Evolutionary conservation across 164 flowering plant species (phyloP), one percentile per base, ranked within the genome.

Genomic region (Protea cynaroides): DNA sequence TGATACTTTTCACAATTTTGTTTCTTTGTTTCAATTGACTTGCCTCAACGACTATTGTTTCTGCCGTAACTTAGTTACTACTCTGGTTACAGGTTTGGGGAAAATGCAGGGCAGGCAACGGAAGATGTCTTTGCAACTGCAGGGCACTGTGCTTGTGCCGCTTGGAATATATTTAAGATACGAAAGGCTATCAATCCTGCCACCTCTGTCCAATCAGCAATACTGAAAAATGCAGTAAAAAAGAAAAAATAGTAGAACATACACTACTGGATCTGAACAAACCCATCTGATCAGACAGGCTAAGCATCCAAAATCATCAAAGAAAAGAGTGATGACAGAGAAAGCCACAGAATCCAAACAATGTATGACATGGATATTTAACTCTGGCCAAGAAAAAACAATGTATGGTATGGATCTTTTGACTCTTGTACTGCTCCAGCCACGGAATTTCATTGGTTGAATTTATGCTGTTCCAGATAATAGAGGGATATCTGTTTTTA

Each of bases 121-220:
- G 86, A 62, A 46, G 81, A 92, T 58, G 87, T 68, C 52, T 73
- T 92, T 25, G 93, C 96, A n/a, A 82, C 98, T 0, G 88, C 92
- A 67, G 96, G 96, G 60, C 93, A 92, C 61, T 71, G 65, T 57
- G 80, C 80, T 3, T 76, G 79, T 25, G 78, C 92, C 1, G 96
- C 90, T 17, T 92, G 96, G 98, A 89, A 89, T 63, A 71, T 92
- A 0, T 75, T 85, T 62, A 92, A 92, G 83, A 81, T 92, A 23
- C 65, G 96, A 22, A 90, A 82, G 70, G 90, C 91, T 64, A 71
- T 86, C 62, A 84, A 78, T 71, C 93, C 88, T 6, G 80, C 84
- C 10, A 74, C 89, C 0, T 70, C 82, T 51, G 75, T 79, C 15
- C 64, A 77, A 7, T 62, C 82, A 0, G 84, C 85, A 25, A 56